These are phyloP conservation scores for Penicillium pulvis DNA, from an alignment of 495 filamentous ascomycete genomes.

Conservation along the genomic window DNA sequence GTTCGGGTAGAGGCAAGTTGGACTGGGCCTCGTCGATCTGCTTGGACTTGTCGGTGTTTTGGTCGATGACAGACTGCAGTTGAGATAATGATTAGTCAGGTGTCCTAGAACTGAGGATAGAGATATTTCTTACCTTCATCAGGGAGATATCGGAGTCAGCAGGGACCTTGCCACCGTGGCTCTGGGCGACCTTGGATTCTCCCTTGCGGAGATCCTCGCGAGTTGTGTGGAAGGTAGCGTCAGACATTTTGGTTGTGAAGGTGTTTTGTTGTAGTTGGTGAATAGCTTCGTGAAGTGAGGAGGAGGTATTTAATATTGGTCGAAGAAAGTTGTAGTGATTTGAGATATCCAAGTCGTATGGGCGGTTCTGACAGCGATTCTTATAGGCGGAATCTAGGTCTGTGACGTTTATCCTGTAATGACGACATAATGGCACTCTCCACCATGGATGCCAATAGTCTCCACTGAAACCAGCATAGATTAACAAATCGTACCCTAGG, in stretches of 20 bases:
- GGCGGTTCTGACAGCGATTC: background rate
- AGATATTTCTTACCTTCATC: conserved; percentile 41
- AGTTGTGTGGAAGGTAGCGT: conserved; percentile 54
- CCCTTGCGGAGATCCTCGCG: conserved; percentile 53
- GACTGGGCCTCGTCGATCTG: conserved; percentile 65
- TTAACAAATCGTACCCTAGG: background rate
- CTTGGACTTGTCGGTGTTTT: conserved; percentile 56
- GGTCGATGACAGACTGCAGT: conserved; percentile 48
- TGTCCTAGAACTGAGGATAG: too few species aligned
- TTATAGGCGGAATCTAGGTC: conserved; percentile 6
- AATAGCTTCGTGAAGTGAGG: background rate
- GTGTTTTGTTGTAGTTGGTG: too few species aligned
- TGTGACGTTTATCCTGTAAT: conserved; percentile 11
- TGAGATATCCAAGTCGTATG: background rate
- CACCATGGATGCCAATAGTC: conserved; percentile 10
- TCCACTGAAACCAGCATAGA: conserved; percentile 12
- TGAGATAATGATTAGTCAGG: background rate
- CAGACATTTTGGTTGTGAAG: conserved; percentile 43
- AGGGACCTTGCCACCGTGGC: conserved; percentile 44
- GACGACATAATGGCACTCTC: conserved; percentile 4
- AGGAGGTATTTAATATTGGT: background rate
- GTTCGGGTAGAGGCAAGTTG: conserved; percentile 77
- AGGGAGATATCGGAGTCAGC: conserved; percentile 49
- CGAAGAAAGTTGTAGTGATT: background rate
- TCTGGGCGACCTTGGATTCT: conserved; percentile 47